Conservation (phyloP, 305 asterid genomes). For the Caryopteris hybrid region DNA sequence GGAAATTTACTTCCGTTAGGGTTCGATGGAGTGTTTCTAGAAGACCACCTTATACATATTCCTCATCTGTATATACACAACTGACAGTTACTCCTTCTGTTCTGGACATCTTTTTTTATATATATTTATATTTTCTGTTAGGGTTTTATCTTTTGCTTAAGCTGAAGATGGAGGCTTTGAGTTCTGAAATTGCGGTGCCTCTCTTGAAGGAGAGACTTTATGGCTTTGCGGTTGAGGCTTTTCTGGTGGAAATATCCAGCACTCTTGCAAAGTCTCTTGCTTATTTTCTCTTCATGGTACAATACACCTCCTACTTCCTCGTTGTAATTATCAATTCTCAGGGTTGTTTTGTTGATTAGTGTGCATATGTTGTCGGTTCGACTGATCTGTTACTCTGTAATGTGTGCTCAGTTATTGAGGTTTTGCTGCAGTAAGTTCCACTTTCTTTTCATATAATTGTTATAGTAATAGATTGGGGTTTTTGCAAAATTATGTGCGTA, state of each 20-base stretch:
- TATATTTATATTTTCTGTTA: not conserved
- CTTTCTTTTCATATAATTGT: not conserved
- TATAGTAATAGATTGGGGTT: too few species aligned
- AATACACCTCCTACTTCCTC: not conserved
- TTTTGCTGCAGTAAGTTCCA: not conserved
- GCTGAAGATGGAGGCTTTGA: conserved; percentile 31
- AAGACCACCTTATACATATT: conserved; percentile 11
- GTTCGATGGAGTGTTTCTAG: conserved; percentile 7
- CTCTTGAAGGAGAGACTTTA: not conserved
- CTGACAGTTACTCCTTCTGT: not conserved
- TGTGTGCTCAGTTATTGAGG: not conserved
- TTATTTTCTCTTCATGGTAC: conserved; percentile 21
- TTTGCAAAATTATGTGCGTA: too few species aligned
- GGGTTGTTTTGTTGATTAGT: not conserved
- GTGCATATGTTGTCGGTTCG: not conserved
- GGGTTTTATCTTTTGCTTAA: conserved; percentile 18
- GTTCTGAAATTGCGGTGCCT: conserved; percentile 12
- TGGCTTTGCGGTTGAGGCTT: conserved; percentile 24
- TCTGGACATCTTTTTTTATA: too few species aligned
- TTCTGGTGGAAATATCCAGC: conserved; percentile 19
- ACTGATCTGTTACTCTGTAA: not conserved
- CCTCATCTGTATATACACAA: not conserved
- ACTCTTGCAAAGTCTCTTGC: conserved; percentile 14
- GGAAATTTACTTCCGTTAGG: conserved; percentile 15
- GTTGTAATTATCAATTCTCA: not conserved